phyloP scores from a whole-genome alignment of 306 rosid species.

The Gastrolobium villosum region DNA sequence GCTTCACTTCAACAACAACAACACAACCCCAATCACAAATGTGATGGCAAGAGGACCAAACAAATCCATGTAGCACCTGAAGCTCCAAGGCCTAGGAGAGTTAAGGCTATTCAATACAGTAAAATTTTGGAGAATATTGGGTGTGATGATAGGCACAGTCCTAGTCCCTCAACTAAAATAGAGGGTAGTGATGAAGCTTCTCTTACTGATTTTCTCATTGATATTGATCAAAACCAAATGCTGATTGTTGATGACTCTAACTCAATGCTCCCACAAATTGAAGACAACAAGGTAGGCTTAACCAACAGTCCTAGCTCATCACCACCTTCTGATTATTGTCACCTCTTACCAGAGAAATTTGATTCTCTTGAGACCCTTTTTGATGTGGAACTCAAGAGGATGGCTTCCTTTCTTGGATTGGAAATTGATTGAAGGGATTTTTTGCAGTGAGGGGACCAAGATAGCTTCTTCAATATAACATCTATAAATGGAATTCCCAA shows the following conservation, averaged over 20 bases:
- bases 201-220: conserved; percentile 45
- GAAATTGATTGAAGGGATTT: conserved; percentile 47
- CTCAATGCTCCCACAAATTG: conserved; percentile 32
- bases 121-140: conserved; percentile 11
- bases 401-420: conserved; percentile 57
- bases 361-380: conserved; percentile 46
- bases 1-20: neutral
- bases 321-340: conserved; percentile 43
- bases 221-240: conserved; percentile 46
- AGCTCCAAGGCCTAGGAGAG: conserved; percentile 47
- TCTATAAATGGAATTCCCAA: neutral
- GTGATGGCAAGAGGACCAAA: conserved; percentile 4
- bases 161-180: conserved; percentile 25
- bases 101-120: conserved; percentile 26
- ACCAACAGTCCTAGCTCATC: conserved; percentile 45
- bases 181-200: conserved; percentile 47
- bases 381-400: conserved; percentile 54
- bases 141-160: neutral
- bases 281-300: conserved; percentile 38
- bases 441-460: conserved; percentile 13
- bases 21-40: neutral
- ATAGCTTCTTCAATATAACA: neutral
- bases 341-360: conserved; percentile 39
- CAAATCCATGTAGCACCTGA: conserved; percentile 36
- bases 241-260: conserved; percentile 32